Percentiles rank a stretch among this genome's conserved stretches.
Conservation (phyloP, 2,329 filamentous ascomycete species). For the Clonostachys chloroleuca region DNA sequence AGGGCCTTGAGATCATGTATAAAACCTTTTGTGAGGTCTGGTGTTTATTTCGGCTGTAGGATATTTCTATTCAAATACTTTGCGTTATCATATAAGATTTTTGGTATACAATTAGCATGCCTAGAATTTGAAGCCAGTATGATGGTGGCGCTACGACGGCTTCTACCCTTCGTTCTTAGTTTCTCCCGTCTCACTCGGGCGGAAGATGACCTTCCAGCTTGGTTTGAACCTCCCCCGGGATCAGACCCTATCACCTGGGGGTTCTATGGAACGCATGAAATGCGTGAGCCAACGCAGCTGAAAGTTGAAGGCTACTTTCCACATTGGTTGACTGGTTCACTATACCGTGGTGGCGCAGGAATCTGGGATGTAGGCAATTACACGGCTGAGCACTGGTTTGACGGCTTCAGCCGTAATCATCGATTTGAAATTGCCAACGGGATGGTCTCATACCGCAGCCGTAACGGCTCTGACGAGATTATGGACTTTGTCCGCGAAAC, state of each 20-base stretch:
- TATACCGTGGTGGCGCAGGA: constrained; percentile 5
- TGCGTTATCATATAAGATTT: too few species aligned
- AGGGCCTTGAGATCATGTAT: too few species aligned
- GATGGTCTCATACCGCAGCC: constrained; percentile 31
- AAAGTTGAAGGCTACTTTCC: constrained; percentile 5
- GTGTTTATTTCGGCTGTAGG: too few species aligned
- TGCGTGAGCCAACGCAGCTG: constrained; percentile 2
- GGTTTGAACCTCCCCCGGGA: background rate
- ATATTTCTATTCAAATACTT: too few species aligned
- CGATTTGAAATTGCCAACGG: constrained; percentile 57
- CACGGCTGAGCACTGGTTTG: constrained; percentile 65
- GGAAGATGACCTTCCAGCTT: background rate
- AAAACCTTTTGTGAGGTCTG: too few species aligned
- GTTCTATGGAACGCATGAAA: constrained; percentile 6
- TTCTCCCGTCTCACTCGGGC: too few species aligned
- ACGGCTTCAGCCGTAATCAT: constrained; percentile 68
- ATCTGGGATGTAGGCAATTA: constrained; percentile 9
- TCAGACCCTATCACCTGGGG: constrained; percentile 5
- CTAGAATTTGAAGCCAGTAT: too few species aligned
- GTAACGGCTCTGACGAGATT: constrained; percentile 5
- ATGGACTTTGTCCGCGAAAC: constrained; percentile 7
- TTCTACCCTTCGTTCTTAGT: too few species aligned
- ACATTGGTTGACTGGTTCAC: constrained; percentile 6
- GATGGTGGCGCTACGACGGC: too few species aligned
- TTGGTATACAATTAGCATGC: too few species aligned